These are phyloP conservation scores for Aspergillus brasiliensis DNA, from an alignment of 2,329 filamentous ascomycete genomes.

Conservation along the genomic window DNA sequence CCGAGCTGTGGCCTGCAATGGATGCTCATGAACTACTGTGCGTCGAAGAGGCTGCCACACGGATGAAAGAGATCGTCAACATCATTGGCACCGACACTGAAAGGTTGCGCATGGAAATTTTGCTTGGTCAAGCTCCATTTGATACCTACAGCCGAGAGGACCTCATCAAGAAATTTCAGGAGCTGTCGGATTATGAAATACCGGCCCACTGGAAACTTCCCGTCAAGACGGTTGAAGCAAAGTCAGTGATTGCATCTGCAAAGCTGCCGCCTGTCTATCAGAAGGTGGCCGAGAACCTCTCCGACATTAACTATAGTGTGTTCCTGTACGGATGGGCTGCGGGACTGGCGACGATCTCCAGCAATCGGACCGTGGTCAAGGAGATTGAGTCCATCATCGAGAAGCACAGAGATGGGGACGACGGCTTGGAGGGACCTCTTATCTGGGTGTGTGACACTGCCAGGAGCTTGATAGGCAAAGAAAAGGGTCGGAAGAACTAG, in stretches of 20 bases:
- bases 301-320: conserved; percentile 66
- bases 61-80: conserved; percentile 68
- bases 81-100: conserved; percentile 66
- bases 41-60: conserved; percentile 64
- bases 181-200: conserved; percentile 56
- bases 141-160: conserved; percentile 33
- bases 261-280: conserved; percentile 50
- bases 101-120: conserved; percentile 59
- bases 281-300: conserved; percentile 53
- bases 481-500: conserved; percentile 50
- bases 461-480: conserved; percentile 68
- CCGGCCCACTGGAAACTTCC: conserved; percentile 62
- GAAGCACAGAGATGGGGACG: conserved; percentile 48
- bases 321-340: conserved; percentile 72
- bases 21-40: conserved; percentile 61
- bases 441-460: conserved; percentile 68
- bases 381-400: conserved; percentile 65
- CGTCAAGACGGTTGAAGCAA: conserved; percentile 57
- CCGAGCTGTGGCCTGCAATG: conserved; percentile 65
- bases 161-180: conserved; percentile 42
- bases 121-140: conserved; percentile 55
- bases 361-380: conserved; percentile 68
- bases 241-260: conserved; percentile 42
- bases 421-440: conserved; percentile 59
- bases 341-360: conserved; percentile 67